phyloP scores from a whole-genome alignment of 257 asterid species.

The Scutellaria baicalensis region DNA sequence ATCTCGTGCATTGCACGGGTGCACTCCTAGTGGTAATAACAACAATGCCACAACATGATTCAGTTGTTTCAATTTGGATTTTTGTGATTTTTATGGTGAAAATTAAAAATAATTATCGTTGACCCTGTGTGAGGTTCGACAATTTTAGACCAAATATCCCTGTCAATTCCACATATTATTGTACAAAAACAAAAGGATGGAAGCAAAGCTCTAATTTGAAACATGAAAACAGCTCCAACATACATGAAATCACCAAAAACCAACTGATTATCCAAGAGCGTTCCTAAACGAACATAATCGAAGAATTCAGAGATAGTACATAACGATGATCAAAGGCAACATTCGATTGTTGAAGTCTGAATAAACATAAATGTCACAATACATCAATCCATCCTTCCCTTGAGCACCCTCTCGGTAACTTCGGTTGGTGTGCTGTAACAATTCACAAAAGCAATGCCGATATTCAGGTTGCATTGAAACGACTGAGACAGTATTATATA shows the following conservation, averaged over 20 bases:
- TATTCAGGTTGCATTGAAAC: not conserved
- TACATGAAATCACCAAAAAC: not conserved
- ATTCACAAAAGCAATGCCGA: not conserved
- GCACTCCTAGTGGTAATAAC: too few relatives aligned
- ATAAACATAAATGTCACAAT: conserved; percentile 8
- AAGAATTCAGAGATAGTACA: not conserved
- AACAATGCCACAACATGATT: too few relatives aligned
- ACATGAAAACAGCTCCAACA: not conserved
- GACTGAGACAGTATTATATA: not conserved
- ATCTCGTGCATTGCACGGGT: too few relatives aligned
- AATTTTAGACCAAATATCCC: too few relatives aligned
- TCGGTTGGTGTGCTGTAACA: conserved; percentile 82
- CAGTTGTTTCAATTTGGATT: too few relatives aligned
- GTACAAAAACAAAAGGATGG: too few relatives aligned
- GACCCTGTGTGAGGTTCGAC: too few relatives aligned
- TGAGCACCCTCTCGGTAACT: conserved; percentile 81
- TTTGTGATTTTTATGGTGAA: too few relatives aligned
- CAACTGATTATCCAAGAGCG: not conserved
- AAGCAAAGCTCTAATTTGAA: too few relatives aligned
- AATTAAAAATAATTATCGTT: too few relatives aligned
- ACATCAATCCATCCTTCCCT: conserved; percentile 82
- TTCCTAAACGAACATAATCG: not conserved
- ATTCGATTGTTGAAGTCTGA: conserved; percentile 12
- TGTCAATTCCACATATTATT: too few relatives aligned
- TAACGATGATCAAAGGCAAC: not conserved